phyloP scores from a whole-genome alignment of 768 basidiomycete genomes.

The Crucibulum laeve region DNA sequence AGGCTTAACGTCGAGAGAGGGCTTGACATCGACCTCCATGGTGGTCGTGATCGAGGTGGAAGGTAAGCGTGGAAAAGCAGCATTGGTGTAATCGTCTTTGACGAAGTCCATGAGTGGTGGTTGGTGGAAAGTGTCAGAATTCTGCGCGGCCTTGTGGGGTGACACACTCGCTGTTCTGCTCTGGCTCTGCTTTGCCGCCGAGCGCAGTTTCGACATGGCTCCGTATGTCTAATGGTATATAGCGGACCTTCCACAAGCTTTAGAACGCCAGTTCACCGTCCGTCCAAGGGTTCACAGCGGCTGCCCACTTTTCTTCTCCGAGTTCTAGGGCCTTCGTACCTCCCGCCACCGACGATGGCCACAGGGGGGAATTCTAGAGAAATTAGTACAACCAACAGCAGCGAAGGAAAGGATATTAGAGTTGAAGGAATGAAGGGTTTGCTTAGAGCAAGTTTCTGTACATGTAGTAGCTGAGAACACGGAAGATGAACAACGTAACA shows the following conservation, averaged over 20 bases:
- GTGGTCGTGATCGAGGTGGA: slow-evolving; percentile 17
- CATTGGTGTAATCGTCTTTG: slow-evolving; percentile 26
- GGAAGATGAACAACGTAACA: slow-evolving; percentile 2
- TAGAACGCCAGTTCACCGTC: no score
- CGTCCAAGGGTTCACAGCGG: no score
- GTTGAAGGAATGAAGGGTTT: slow-evolving; percentile 8
- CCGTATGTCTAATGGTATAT: no score
- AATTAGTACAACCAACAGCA: neutral
- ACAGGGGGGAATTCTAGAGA: no score
- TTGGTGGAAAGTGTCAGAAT: slow-evolving; percentile 18
- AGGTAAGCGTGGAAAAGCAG: slow-evolving; percentile 18
- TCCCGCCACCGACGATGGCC: no score
- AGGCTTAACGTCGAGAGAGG: slow-evolving; percentile 22
- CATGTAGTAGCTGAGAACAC: slow-evolving; percentile 14
- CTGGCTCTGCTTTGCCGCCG: slow-evolving; percentile 8
- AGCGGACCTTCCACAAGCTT: no score
- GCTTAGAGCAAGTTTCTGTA: slow-evolving; percentile 11
- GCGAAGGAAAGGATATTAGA: slow-evolving; percentile 4
- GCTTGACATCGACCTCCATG: slow-evolving; percentile 24
- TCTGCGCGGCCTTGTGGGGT: slow-evolving; percentile 1
- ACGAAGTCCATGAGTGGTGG: slow-evolving; percentile 22
- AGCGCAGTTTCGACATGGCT: slow-evolving; percentile 9
- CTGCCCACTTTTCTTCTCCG: no score
- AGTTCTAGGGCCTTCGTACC: no score
- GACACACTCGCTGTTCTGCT: slow-evolving; percentile 15